Conservation (phyloP, 306 rosid genomes). For the Echinosophora koreensis region DNA sequence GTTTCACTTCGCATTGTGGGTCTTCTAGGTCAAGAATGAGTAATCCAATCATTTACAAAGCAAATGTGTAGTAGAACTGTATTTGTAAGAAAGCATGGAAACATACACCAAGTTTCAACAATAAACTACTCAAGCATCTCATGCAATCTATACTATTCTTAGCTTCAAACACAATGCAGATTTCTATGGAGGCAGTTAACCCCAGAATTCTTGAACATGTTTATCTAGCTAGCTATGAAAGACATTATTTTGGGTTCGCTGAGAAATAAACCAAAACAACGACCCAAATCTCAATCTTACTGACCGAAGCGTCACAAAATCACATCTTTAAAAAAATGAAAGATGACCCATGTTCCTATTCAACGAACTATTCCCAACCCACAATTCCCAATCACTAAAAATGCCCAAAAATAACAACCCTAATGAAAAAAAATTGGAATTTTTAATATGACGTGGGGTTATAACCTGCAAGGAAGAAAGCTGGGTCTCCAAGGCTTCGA, state of each 20-base stretch:
- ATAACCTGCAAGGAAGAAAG: conserved; percentile 85
- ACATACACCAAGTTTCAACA: conserved; percentile 2
- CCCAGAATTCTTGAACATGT: background rate
- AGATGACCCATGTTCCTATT: conserved; percentile 5
- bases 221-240: conserved; percentile 13
- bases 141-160: background rate
- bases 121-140: conserved; percentile 9
- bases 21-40: conserved; percentile 16
- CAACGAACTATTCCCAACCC: conserved; percentile 18
- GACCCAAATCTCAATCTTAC: conserved; percentile 15
- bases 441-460: conserved; percentile 9
- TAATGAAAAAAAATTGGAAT: conserved; percentile 18
- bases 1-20: conserved; percentile 19
- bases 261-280: background rate
- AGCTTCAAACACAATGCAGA: conserved; percentile 9
- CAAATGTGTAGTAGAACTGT: background rate
- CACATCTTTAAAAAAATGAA: background rate
- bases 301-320: background rate
- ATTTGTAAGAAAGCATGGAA: background rate
- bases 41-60: background rate
- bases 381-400: conserved; percentile 20
- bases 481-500: conserved; percentile 88
- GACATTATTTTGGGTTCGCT: background rate
- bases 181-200: background rate
- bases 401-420: background rate